Evolutionary conservation across 2,329 filamentous ascomycete species (phyloP).

Genomic region (Cyphellophora attinorum): DNA sequence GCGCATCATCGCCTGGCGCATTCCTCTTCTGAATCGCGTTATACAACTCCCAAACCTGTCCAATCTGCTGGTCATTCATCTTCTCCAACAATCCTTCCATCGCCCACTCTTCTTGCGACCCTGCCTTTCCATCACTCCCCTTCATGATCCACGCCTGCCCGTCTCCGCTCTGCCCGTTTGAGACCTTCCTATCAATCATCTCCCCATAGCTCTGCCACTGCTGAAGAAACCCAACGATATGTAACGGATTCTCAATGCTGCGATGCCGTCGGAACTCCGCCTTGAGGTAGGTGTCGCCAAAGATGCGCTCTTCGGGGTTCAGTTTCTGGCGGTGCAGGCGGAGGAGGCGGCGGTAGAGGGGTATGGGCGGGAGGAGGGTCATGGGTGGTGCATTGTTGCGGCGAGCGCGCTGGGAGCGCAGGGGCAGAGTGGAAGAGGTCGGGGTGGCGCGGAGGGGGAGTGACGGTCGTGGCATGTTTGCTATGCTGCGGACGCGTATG

Average conservation of each 20-base stretch:
- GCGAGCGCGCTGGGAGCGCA: constrained; percentile 12
- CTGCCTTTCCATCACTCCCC: neutral
- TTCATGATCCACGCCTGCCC: constrained; percentile 78
- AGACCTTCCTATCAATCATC: constrained; percentile 79
- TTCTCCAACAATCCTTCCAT: constrained; percentile 57
- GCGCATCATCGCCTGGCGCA: constrained; percentile 36
- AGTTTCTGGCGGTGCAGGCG: constrained; percentile 77
- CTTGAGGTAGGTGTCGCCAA: constrained; percentile 91
- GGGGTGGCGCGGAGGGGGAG: constrained; percentile 9
- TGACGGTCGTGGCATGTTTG: too few species aligned
- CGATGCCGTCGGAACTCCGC: constrained; percentile 80
- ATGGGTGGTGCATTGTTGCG: constrained; percentile 34
- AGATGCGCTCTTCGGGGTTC: constrained; percentile 60
- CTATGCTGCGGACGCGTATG: too few species aligned
- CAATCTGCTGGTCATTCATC: constrained; percentile 92
- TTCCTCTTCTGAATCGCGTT: constrained; percentile 57
- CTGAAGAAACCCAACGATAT: constrained; percentile 89
- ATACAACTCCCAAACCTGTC: constrained; percentile 92
- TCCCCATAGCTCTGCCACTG: constrained; percentile 97
- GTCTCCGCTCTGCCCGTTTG: constrained; percentile 64
- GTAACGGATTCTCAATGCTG: constrained; percentile 78
- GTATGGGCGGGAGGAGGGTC: constrained; percentile 77
- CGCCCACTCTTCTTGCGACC: neutral
- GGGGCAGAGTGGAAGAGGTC: constrained; percentile 2
- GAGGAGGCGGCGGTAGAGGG: constrained; percentile 77